A percentile compares a stretch with the other conserved stretches of the same genome.
phyloP scores from a whole-genome alignment of 306 rosid species.

The Casuarina cunninghamiana region DNA sequence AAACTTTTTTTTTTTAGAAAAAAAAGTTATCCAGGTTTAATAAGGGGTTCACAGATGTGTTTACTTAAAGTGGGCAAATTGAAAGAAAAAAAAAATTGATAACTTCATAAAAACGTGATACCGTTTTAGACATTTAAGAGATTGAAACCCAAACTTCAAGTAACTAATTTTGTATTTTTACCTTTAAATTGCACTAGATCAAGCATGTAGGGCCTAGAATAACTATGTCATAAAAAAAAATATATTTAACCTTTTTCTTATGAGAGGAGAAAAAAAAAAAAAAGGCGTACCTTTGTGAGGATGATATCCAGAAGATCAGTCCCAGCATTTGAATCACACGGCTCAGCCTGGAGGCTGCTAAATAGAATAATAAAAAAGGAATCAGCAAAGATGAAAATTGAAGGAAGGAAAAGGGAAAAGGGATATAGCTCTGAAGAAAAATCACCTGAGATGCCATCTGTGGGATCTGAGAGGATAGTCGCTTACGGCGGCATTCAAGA shows the following conservation, averaged over 20 bases:
- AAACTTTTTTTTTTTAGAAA: too few relatives aligned
- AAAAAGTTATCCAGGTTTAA: too few relatives aligned
- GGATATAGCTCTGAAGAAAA: background rate
- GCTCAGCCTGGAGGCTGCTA: conserved; percentile 72
- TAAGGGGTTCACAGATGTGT: too few relatives aligned
- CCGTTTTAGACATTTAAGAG: background rate
- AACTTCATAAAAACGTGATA: background rate
- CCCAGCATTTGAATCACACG: conserved; percentile 53
- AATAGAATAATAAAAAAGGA: background rate
- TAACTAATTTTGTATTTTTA: background rate
- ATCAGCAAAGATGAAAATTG: background rate
- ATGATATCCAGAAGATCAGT: conserved; percentile 63
- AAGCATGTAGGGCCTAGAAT: background rate
- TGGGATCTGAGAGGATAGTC: conserved; percentile 51
- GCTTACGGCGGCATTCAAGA: conserved; percentile 45
- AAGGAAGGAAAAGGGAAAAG: background rate
- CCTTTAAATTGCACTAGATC: background rate
- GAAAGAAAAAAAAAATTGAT: too few relatives aligned
- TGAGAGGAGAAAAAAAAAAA: background rate
- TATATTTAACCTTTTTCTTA: background rate
- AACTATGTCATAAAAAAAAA: background rate
- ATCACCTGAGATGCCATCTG: conserved; percentile 70
- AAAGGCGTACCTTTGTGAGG: conserved; percentile 59
- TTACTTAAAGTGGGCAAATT: background rate
- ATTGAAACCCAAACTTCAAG: background rate